Evolutionary conservation across 306 rosid species (phyloP).

Genomic region (Medicago ruthenica): DNA sequence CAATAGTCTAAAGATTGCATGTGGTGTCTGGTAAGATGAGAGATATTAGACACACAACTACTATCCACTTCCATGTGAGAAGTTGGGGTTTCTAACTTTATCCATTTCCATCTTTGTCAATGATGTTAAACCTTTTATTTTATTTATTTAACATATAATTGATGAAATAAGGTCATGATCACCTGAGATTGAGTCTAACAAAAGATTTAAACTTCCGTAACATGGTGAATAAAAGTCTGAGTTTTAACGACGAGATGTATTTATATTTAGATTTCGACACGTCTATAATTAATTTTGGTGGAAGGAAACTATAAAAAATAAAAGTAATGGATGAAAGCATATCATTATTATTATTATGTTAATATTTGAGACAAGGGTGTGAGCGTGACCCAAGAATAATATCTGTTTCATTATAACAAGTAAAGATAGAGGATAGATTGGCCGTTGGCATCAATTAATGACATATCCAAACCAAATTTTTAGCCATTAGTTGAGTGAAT

Average conservation of each 20-base stretch:
- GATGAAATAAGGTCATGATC: too few relatives aligned
- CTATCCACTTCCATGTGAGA: conserved; percentile 42
- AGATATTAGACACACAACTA: conserved; percentile 38
- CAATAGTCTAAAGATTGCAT: conserved; percentile 35
- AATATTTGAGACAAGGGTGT: neutral
- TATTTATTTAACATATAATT: too few relatives aligned
- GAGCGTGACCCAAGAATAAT: conserved; percentile 1
- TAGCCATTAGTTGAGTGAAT: neutral
- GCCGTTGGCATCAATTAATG: conserved; percentile 30
- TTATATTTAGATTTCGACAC: too few relatives aligned
- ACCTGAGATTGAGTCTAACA: too few relatives aligned
- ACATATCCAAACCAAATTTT: conserved; percentile 24
- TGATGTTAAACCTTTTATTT: conserved; percentile 1
- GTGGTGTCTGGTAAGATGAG: conserved; percentile 41
- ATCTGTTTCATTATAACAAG: neutral
- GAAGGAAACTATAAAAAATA: too few relatives aligned
- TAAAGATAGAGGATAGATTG: neutral
- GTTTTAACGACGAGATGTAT: accelerated
- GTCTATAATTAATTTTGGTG: too few relatives aligned
- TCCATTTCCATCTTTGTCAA: conserved; percentile 52
- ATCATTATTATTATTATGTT: too few relatives aligned
- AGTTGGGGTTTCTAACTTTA: conserved; percentile 18
- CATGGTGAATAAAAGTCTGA: accelerated
- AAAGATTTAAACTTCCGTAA: neutral
- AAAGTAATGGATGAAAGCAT: too few relatives aligned